phyloP scores from a whole-genome alignment of 352 stramenopile genomes.

The Elongisporangium senticosum region DNA sequence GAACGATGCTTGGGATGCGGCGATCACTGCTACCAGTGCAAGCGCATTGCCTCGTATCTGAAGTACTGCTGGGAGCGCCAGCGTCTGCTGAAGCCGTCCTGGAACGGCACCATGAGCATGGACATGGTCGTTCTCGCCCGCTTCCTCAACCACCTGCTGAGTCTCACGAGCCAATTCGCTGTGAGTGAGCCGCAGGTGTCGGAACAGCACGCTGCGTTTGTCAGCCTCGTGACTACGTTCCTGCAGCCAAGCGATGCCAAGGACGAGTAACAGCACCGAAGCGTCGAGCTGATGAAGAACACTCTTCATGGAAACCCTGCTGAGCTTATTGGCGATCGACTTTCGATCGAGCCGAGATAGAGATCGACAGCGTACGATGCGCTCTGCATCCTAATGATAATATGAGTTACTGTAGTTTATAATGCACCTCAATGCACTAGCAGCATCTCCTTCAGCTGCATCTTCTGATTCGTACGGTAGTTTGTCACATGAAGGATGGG shows the following conservation, averaged over 20 bases:
- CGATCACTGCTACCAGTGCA: conserved; percentile 22
- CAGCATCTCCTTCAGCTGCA: background rate
- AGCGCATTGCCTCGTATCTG: conserved; percentile 26
- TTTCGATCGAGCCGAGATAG: background rate
- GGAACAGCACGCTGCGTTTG: conserved; percentile 22
- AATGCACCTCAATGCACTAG: too few species aligned
- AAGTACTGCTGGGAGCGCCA: conserved; percentile 28
- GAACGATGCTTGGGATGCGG: conserved; percentile 15
- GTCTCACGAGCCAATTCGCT: conserved; percentile 19
- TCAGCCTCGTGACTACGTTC: conserved; percentile 19
- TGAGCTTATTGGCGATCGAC: background rate
- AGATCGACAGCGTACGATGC: background rate
- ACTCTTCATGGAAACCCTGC: background rate
- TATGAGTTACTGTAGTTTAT: too few species aligned
- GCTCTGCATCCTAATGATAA: background rate
- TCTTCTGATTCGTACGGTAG: background rate
- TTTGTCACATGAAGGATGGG: background rate
- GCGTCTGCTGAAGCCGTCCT: conserved; percentile 22
- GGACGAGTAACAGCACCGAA: background rate
- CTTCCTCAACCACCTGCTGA: conserved; percentile 29
- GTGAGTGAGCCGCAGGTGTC: background rate
- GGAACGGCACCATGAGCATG: conserved; percentile 25
- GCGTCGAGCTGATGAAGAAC: background rate
- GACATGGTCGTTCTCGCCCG: conserved; percentile 19
- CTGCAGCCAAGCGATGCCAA: conserved; percentile 14